A percentile compares a stretch with the other conserved stretches of the same genome.
These are phyloP conservation scores for Dothistroma pini DNA, from an alignment of 2,329 filamentous ascomycete genomes.

Conservation along the genomic window DNA sequence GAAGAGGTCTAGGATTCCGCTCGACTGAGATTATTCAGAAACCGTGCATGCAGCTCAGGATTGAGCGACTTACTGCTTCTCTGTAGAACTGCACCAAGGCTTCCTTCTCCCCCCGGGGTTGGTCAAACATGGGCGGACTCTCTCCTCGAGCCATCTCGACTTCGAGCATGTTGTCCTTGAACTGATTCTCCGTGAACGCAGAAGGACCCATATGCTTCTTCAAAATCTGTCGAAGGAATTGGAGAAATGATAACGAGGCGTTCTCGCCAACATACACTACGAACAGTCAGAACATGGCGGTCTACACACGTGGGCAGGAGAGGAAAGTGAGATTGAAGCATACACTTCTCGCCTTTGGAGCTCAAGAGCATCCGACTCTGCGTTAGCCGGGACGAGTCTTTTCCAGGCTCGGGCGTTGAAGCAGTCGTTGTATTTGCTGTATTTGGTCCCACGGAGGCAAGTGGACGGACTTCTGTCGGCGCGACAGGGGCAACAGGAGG, in stretches of 20 bases:
- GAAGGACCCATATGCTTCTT: constrained; percentile 53
- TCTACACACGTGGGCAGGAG: no score
- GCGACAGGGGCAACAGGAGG: constrained; percentile 4
- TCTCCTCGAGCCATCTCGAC: constrained; percentile 27
- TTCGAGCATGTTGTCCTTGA: constrained; percentile 54
- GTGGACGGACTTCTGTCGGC: background rate
- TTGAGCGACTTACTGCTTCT: constrained; percentile 27
- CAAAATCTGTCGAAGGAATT: constrained; percentile 49
- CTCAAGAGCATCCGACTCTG: constrained; percentile 49
- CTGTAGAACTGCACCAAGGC: constrained; percentile 35
- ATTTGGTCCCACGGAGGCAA: constrained; percentile 6
- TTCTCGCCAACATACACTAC: constrained; percentile 51
- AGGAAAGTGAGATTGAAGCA: constrained; percentile 3
- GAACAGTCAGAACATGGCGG: background rate
- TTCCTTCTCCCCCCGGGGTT: constrained; percentile 34
- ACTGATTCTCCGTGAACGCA: constrained; percentile 51
- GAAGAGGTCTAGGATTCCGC: constrained; percentile 41
- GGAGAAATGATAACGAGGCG: constrained; percentile 54
- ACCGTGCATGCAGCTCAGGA: background rate
- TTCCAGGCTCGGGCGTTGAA: constrained; percentile 19
- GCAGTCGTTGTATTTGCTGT: constrained; percentile 12
- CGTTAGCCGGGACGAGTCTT: constrained; percentile 15
- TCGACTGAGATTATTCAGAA: constrained; percentile 37
- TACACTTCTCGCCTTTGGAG: constrained; percentile 52
- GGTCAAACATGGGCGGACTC: constrained; percentile 23